A percentile compares a stretch with the other conserved stretches of the same genome.
Conservation (phyloP, 2,329 filamentous ascomycete species). For the Aspergillus sp. region DNA sequence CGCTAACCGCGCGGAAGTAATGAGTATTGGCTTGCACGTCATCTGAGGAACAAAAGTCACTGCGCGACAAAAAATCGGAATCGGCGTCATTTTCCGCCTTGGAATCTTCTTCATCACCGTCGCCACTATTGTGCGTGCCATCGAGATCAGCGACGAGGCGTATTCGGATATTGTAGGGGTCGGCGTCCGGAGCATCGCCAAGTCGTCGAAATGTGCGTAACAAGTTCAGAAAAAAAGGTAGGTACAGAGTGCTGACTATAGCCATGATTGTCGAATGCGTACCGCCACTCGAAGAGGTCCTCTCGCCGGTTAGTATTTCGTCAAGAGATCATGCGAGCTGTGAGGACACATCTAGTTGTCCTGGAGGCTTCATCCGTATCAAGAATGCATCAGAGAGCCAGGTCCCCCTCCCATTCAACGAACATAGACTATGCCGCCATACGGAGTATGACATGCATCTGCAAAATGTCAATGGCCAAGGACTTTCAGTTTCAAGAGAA, state of each 20-base stretch:
- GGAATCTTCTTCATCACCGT: slow-evolving; percentile 23
- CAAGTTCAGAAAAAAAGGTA: too few relatives aligned
- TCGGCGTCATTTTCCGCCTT: slow-evolving; percentile 27
- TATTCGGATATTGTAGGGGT: slow-evolving; percentile 18
- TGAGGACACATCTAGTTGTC: not conserved
- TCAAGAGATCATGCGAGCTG: not conserved
- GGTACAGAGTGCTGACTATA: not conserved
- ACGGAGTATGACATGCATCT: not conserved
- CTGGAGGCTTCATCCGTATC: not conserved
- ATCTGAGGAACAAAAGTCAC: slow-evolving; percentile 26
- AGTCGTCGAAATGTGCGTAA: slow-evolving; percentile 18
- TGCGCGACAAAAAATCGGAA: slow-evolving; percentile 23
- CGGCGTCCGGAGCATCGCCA: slow-evolving; percentile 18
- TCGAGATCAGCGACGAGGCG: slow-evolving; percentile 20
- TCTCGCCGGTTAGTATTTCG: not conserved
- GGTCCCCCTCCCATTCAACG: not conserved
- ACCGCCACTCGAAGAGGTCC: not conserved
- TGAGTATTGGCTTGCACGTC: slow-evolving; percentile 27
- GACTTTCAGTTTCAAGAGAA: not conserved
- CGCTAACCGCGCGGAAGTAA: slow-evolving; percentile 18
- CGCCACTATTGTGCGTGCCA: slow-evolving; percentile 25
- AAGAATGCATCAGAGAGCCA: not conserved
- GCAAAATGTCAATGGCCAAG: not conserved
- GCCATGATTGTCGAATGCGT: not conserved
- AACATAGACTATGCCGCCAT: not conserved